Evolutionary conservation across 2,329 filamentous ascomycete species (phyloP), one percentile per base, ranked within the genome.

Genomic region (Colletotrichum abscissum): DNA sequence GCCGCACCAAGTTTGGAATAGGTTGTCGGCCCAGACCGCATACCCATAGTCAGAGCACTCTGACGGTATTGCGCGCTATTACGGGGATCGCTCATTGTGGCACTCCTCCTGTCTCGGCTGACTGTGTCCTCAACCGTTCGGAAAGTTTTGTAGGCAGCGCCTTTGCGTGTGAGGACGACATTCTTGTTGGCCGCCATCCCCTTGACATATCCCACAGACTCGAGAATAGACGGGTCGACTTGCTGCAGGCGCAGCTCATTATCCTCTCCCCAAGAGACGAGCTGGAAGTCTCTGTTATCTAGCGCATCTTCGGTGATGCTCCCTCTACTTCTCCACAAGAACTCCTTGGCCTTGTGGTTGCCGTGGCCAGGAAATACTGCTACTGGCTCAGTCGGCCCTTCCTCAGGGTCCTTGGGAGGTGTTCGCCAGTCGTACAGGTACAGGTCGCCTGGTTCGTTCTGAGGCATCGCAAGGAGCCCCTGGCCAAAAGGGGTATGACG

Each of bases 251-350:
- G 92, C 35, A 98, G 86, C 78, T 95, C 90, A 76, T 93, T 93
- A 80, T 98, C 96, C 62, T 94, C 92, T 30, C 95, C 95, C 95
- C 95, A 98, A 0, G 95, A 95, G 0, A 98, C 94, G 22, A 98
- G 87, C 81, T 98, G 95, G 75, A 98, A 98, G 65, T 98, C 95
- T 77, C 96, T 91, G 74, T 95, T 87, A 78, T 98, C 95, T 58
- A 93, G 83, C n/a, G 89, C 88, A 67, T 94, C 90, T 19, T 90
- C 88, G 22, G 89, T 88, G 24, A 92, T 87, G 19, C 84, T 84
- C 49, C 95, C 95, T 68, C 95, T 91, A 60, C 91, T 90, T 80
- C 95, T 90, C 95, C 95, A 98, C 12, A 98, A 84, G 74, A 98
- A 98, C 78, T 98, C 95, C 79, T 97, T 97, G 35, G 94, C 95